A percentile compares a stretch with the other conserved stretches of the same genome.
Conservation (phyloP, 2,329 filamentous ascomycete species). For the Aureobasidium sp. region DNA sequence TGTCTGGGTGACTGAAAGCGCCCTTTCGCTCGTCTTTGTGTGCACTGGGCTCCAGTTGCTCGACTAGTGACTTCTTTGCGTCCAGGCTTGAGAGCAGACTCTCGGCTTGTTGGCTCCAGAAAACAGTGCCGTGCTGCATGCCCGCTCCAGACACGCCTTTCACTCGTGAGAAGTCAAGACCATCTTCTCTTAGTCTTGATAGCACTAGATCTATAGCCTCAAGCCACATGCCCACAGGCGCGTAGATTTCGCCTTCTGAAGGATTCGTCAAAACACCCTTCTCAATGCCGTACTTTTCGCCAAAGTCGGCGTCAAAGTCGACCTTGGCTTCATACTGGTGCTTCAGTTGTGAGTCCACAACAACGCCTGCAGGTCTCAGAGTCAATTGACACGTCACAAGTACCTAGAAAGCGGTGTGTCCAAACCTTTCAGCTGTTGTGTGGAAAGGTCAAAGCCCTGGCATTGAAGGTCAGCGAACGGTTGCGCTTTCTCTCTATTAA, state of each 20-base stretch:
- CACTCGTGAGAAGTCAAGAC: conserved; percentile 65
- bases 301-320: conserved; percentile 86
- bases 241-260: conserved; percentile 78
- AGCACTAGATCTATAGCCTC: conserved; percentile 86
- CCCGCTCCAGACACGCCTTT: conserved; percentile 82
- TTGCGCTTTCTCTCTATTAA: neutral
- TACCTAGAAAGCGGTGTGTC: neutral
- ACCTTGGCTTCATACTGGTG: conserved; percentile 81
- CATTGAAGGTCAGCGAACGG: neutral
- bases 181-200: conserved; percentile 57
- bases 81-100: conserved; percentile 54
- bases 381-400: conserved; percentile 4
- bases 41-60: conserved; percentile 52
- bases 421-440: conserved; percentile 87
- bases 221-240: conserved; percentile 89
- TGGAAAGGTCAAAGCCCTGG: conserved; percentile 83
- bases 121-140: conserved; percentile 97
- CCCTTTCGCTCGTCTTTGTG: conserved; percentile 32
- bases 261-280: conserved; percentile 85
- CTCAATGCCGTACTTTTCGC: conserved; percentile 54
- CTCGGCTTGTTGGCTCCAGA: conserved; percentile 71
- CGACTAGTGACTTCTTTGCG: conserved; percentile 52
- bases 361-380: conserved; percentile 51
- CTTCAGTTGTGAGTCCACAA: conserved; percentile 73
- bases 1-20: conserved; percentile 76